Base-by-base conservation (phyloP, 2,329 filamentous ascomycete species). In the Ascochyta koolunga region DNA sequence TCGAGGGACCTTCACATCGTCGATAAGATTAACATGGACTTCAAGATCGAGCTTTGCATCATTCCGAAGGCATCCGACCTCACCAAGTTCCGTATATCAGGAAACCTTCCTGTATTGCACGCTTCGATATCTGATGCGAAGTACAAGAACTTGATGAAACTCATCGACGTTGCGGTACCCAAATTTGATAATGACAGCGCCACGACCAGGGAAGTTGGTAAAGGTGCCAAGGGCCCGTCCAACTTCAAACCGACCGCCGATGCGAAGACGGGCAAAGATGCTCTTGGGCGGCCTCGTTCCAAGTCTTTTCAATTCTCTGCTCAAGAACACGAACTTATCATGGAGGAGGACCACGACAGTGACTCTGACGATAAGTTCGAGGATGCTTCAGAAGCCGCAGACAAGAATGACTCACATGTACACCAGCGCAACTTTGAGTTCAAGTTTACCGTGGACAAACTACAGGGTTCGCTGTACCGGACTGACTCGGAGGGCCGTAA, bases 11-110 rank as follows among this genome's bases (percentile, higher is more conserved):
- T 96, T 61, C 93, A 98, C 71, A 87, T 99, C 49, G 91, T 99
- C 31, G 93, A 99, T 73, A 88, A 91, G 61, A 99, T 99, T 79
- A 99, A 96, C 64, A 90, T 99, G 65, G 91, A 98, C 72, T 98
- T 99, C 72, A 87, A 92, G 10, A 86, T 99, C n/a, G 93, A 97
- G 72, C 89, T 90, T 18, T 99, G 93, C 7, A 99, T 99, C 63
- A 80, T 99, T n/a, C 95, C 95, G 0, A 97, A 97, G 71, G 91
- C 91, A 0, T 89, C 93, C 0, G 96, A 97, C 59, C 79, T 99
- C 42, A 96, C 95, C 13, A 95, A 95, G 67, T 88, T 97, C 63
- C 89, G 91, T 56, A 86, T 99, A 29, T 96, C 92, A 1, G 95
- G 95, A 2, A 91, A 96, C 65, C 81, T 99, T 47, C 95, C 96